Conservation (phyloP, 805 yeast genomes). For the Vanderwaltozyma verrucispora region DNA sequence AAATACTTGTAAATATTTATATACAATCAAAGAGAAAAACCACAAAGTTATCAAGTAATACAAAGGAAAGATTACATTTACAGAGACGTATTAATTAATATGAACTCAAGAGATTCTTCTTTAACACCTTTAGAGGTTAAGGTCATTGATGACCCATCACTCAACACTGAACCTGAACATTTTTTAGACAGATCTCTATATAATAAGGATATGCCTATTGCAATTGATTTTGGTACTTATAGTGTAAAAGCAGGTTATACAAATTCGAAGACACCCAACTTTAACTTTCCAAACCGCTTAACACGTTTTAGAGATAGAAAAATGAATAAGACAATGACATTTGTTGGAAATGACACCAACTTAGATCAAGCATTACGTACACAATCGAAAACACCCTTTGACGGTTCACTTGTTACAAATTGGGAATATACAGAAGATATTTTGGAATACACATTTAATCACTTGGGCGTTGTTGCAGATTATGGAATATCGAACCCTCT, state of each 20-base stretch:
- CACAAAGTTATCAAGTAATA: too few species aligned
- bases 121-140: constrained; percentile 21
- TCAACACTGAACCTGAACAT: constrained; percentile 25
- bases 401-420: constrained; percentile 76
- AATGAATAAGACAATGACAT: constrained; percentile 46
- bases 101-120: constrained; percentile 20
- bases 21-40: too few species aligned
- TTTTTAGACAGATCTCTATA: constrained; percentile 23
- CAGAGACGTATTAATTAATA: background rate
- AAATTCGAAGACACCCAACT: constrained; percentile 37
- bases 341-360: constrained; percentile 75
- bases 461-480: constrained; percentile 51
- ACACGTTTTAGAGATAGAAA: constrained; percentile 76
- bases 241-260: constrained; percentile 51
- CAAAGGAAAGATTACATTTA: too few species aligned
- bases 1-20: too few species aligned
- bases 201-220: constrained; percentile 52
- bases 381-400: constrained; percentile 70
- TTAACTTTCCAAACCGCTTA: constrained; percentile 56
- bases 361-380: constrained; percentile 60
- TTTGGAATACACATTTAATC: constrained; percentile 74
- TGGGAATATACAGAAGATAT: constrained; percentile 87
- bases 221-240: constrained; percentile 75
- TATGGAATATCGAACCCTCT: constrained; percentile 66
- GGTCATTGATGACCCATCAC: constrained; percentile 20